phyloP scores from a whole-genome alignment of 306 rosid species.

The Glycine tomentella region DNA sequence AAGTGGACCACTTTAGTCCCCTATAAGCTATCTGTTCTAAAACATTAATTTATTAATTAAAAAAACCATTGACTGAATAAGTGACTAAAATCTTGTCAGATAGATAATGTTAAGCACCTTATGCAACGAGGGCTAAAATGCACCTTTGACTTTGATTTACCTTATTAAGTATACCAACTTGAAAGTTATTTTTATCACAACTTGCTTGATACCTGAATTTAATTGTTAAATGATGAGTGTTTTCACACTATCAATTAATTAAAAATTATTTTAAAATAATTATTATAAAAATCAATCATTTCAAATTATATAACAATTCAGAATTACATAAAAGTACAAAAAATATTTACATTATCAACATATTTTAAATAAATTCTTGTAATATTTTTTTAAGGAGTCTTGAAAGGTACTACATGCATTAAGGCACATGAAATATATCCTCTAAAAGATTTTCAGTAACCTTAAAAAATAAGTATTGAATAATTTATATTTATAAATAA shows the following conservation, averaged over 20 bases:
- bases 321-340: not conserved
- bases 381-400: not conserved
- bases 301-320: no score
- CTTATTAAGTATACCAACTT: not conserved
- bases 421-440: not conserved
- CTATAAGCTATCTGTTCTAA: not conserved
- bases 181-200: no score
- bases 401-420: not conserved
- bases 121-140: not conserved
- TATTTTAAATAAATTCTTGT: no score
- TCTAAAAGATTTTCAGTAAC: not conserved
- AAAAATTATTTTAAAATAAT: no score
- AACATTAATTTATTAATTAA: slow-evolving; percentile 6
- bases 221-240: no score
- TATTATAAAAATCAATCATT: no score
- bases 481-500: not conserved
- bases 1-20: slow-evolving; percentile 9
- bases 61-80: not conserved
- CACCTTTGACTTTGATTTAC: slow-evolving; percentile 31
- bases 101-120: slow-evolving; percentile 10
- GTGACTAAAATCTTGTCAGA: not conserved
- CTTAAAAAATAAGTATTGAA: not conserved
- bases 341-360: no score
- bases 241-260: no score
- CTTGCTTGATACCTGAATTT: no score